Evolutionary conservation across 345 rosid genomes (phyloP), one percentile per base, ranked within the genome.

Genomic region (Citrus australasica): DNA sequence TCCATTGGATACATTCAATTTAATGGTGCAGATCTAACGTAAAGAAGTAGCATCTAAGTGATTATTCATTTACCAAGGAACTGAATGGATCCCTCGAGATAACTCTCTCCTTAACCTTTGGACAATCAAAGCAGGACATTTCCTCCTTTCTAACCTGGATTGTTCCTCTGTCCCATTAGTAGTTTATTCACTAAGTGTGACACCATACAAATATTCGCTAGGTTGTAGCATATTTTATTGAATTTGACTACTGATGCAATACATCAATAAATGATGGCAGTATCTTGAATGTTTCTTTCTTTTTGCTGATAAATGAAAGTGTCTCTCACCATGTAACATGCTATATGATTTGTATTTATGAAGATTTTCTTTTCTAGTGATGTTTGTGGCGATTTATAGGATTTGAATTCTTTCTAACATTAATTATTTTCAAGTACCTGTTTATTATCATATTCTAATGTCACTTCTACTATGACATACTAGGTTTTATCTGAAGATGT

Each of bases 401-500:
- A 33, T 21, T 17, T 21, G 6, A 66, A 66, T 66, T 66, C 46
- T 35, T 35, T 21, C 16, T 35, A 33, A 66, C 35, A 33, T 35
- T 35, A 40, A 19, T 33, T 33, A 65, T 19, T 33, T 65, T 66
- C 14, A 66, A 19, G 25, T 19, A 32, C 7, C 69, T 2, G 46
- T 66, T 35, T 35, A 21, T 35, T 21, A 19, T 35, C 25, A 35
- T 66, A 64, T 25, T 27, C 42, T 22, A 28, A 63, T 56, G 38
- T 66, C 9, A 30, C 38, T 67, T 77, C 53, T 78, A 37, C 58
- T 63, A 9, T 65, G 69, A 22, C 69, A 21, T 76, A 35, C 62
- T 85, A 95, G 99, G 93, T 93, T 84, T 82, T 95, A 66, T 90
- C 96, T 76, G 96, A 91, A 86, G 96, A 91, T 64, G 86, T 95